Conservation (phyloP, 371 early-diverging fungal genomes). For the Parasitella parasitica region DNA sequence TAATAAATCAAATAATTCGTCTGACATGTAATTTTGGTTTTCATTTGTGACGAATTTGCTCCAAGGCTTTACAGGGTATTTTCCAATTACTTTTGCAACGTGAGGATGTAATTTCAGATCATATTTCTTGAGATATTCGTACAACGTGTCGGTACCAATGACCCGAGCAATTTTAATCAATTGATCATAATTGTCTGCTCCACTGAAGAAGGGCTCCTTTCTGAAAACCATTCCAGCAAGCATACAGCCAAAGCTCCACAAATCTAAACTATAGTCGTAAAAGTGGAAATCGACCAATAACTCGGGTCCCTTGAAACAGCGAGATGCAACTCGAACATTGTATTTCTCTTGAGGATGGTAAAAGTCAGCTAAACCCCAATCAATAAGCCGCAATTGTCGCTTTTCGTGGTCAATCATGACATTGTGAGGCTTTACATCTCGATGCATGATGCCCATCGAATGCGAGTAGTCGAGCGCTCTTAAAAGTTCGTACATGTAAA, state of each 20-base stretch:
- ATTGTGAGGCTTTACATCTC: slow-evolving; percentile 99
- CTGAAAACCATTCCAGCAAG: slow-evolving; percentile 98
- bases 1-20: slow-evolving; percentile 93
- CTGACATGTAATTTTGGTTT: slow-evolving; percentile 87
- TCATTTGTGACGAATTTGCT: slow-evolving; percentile 84
- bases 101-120: slow-evolving; percentile 87
- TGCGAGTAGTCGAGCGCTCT: slow-evolving; percentile 97
- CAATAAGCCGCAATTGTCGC: slow-evolving; percentile 93
- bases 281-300: slow-evolving; percentile 96
- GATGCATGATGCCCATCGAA: slow-evolving; percentile 99
- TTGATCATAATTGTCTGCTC: slow-evolving; percentile 98
- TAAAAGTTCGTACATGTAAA: slow-evolving; percentile 95
- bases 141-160: slow-evolving; percentile 93
- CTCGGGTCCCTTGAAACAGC: slow-evolving; percentile 99
- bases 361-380: slow-evolving; percentile 99
- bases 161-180: slow-evolving; percentile 97
- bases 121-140: slow-evolving; percentile 93
- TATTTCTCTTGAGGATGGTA: slow-evolving; percentile 98
- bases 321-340: slow-evolving; percentile 98
- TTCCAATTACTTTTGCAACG: slow-evolving; percentile 81
- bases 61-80: slow-evolving; percentile 95
- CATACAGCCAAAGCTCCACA: slow-evolving; percentile 99
- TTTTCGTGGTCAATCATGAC: slow-evolving; percentile 99
- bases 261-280: slow-evolving; percentile 99
- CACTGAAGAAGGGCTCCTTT: slow-evolving; percentile 99